phyloP scores from a whole-genome alignment of 139 green algal species.

The Penium margaritaceum region DNA sequence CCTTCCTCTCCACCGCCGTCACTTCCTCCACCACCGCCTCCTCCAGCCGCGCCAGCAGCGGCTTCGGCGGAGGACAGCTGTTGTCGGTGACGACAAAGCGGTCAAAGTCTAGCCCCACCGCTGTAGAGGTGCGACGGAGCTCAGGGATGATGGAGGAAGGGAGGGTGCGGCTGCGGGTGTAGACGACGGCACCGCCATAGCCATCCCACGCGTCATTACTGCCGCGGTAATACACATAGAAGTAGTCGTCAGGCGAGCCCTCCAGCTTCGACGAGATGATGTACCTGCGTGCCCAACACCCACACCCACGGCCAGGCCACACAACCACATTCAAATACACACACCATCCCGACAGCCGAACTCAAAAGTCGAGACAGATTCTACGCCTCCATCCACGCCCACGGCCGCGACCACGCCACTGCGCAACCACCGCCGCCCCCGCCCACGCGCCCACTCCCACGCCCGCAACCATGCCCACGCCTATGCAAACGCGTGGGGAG shows the following conservation, averaged over 20 bases:
- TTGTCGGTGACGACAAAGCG: conserved; percentile 77
- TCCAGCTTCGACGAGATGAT: conserved; percentile 53
- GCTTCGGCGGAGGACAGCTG: conserved; percentile 61
- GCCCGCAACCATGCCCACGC: too few relatives aligned
- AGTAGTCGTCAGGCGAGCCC: conserved; percentile 64
- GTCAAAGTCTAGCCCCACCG: conserved; percentile 27
- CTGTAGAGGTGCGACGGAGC: conserved; percentile 45
- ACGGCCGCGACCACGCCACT: too few relatives aligned
- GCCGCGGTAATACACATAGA: conserved; percentile 78
- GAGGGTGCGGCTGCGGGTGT: conserved; percentile 53
- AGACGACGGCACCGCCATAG: conserved; percentile 65
- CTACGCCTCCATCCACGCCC: too few relatives aligned
- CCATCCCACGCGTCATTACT: conserved; percentile 76
- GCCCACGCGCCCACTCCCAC: too few relatives aligned
- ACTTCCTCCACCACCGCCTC: conserved; percentile 1
- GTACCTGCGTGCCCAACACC: conserved; percentile 52
- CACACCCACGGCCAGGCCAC: not conserved
- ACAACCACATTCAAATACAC: not conserved
- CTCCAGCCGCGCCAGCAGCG: conserved; percentile 38
- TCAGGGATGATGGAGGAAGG: conserved; percentile 56
- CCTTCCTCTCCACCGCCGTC: conserved; percentile 11
- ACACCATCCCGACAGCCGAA: too few relatives aligned
- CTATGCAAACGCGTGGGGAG: too few relatives aligned
- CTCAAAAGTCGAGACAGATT: too few relatives aligned
- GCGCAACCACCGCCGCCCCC: too few relatives aligned